These are phyloP conservation scores for Stromatinia cepivora DNA, from an alignment of 2,329 filamentous ascomycete species.

Conservation along the genomic window DNA sequence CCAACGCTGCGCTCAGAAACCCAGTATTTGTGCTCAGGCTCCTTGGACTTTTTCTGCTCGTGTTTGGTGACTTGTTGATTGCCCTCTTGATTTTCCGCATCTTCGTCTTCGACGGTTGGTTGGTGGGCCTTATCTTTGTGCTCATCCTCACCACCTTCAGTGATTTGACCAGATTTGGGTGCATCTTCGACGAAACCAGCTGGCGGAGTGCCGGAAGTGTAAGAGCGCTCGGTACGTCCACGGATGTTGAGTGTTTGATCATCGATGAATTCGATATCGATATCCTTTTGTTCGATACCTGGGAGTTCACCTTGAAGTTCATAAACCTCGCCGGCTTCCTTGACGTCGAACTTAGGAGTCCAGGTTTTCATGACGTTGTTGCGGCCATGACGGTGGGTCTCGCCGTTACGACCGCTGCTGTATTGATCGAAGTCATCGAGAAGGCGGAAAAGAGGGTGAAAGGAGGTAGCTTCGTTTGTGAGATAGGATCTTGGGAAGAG, in stretches of 20 bases:
- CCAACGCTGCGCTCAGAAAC: slow-evolving; percentile 64
- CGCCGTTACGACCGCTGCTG: slow-evolving; percentile 36
- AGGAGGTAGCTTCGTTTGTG: slow-evolving; percentile 44
- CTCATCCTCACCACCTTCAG: slow-evolving; percentile 47
- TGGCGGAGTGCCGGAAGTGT: slow-evolving; percentile 49
- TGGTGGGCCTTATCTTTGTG: slow-evolving; percentile 34
- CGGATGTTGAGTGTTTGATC: slow-evolving; percentile 70
- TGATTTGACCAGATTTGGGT: slow-evolving; percentile 44
- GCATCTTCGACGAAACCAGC: slow-evolving; percentile 51
- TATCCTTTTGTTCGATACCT: slow-evolving; percentile 70
- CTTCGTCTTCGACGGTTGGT: slow-evolving; percentile 56
- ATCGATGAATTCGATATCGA: slow-evolving; percentile 78
- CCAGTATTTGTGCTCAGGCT: slow-evolving; percentile 63
- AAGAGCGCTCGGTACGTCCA: slow-evolving; percentile 66
- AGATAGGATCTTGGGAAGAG: slow-evolving; percentile 57
- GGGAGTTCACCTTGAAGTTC: slow-evolving; percentile 81
- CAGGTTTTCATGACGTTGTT: slow-evolving; percentile 50
- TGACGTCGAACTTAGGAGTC: slow-evolving; percentile 76
- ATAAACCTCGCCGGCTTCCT: slow-evolving; percentile 66
- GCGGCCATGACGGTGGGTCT: slow-evolving; percentile 26
- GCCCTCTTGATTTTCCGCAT: slow-evolving; percentile 27
- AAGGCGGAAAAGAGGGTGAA: slow-evolving; percentile 62
- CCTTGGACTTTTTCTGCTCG: slow-evolving; percentile 27
- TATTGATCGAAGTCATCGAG: slow-evolving; percentile 64
- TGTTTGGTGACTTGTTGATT: slow-evolving; percentile 27